Evolutionary conservation across 768 basidiomycete species (phyloP).

Genomic region (Boletus reticuloceps): DNA sequence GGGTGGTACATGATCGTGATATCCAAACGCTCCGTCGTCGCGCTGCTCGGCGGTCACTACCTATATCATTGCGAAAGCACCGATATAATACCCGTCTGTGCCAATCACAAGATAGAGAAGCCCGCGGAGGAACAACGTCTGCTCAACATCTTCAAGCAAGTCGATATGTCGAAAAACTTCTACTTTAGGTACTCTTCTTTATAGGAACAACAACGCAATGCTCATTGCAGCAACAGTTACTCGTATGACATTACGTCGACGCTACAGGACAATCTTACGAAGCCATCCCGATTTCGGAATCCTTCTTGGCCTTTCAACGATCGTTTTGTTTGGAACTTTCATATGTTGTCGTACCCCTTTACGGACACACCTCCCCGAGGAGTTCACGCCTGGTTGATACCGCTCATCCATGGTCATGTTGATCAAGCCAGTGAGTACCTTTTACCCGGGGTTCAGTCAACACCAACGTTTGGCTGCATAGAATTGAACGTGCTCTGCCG

Average conservation of each 20-base stretch:
- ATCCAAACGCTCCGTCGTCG: constrained; percentile 87
- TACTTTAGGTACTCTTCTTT: constrained; percentile 76
- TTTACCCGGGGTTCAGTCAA: not conserved
- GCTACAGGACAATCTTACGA: constrained; percentile 85
- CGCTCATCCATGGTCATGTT: constrained; percentile 92
- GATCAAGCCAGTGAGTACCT: constrained; percentile 92
- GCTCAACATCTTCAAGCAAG: constrained; percentile 90
- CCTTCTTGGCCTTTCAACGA: constrained; percentile 74
- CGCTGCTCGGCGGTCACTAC: constrained; percentile 92
- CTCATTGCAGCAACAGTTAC: constrained; percentile 51
- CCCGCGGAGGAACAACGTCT: constrained; percentile 86
- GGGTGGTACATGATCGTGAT: constrained; percentile 96
- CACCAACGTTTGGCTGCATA: constrained; percentile 29
- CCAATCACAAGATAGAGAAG: constrained; percentile 82
- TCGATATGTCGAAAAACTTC: constrained; percentile 98
- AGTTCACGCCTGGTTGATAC: constrained; percentile 81
- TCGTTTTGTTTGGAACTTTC: constrained; percentile 93
- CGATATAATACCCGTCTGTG: constrained; percentile 74
- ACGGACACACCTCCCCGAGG: constrained; percentile 37
- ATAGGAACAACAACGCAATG: not conserved
- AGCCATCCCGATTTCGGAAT: constrained; percentile 41
- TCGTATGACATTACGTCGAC: constrained; percentile 98
- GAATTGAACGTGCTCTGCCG: constrained; percentile 89
- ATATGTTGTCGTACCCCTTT: constrained; percentile 76
- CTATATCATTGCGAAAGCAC: constrained; percentile 95